phyloP scores from a whole-genome alignment of 139 green algal genomes.

The Ostreobium quekettii region DNA sequence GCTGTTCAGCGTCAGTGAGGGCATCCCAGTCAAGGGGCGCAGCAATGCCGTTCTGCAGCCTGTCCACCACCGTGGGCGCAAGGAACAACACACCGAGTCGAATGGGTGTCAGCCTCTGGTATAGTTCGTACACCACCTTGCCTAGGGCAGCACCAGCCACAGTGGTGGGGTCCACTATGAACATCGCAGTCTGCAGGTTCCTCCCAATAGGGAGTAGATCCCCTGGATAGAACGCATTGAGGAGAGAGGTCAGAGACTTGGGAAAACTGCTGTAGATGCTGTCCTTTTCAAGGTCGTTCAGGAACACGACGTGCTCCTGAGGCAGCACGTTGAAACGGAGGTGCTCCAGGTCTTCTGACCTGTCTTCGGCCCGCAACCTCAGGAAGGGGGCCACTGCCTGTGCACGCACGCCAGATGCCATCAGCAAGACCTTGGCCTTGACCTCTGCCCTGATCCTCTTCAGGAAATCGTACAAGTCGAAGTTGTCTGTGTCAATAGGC shows the following conservation, averaged over 20 bases:
- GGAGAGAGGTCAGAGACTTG: background rate
- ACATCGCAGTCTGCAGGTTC: slow-evolving; percentile 7
- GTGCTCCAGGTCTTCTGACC: slow-evolving; percentile 27
- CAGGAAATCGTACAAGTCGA: slow-evolving; percentile 57
- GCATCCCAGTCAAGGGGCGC: too few relatives aligned
- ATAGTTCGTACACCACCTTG: background rate
- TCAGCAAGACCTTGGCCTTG: slow-evolving; percentile 38
- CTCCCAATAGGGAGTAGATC: background rate
- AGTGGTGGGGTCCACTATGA: background rate
- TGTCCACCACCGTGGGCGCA: background rate
- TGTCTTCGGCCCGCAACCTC: slow-evolving; percentile 17
- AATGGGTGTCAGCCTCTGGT: background rate
- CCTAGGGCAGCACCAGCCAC: background rate
- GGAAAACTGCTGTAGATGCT: slow-evolving; percentile 13
- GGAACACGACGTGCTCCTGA: slow-evolving; percentile 55
- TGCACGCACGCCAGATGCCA: slow-evolving; percentile 28
- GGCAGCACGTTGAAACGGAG: slow-evolving; percentile 78
- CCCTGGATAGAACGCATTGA: background rate
- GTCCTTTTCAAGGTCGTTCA: slow-evolving; percentile 85
- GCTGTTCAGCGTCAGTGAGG: too few relatives aligned
- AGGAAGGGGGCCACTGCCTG: slow-evolving; percentile 24
- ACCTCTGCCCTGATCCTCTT: slow-evolving; percentile 48
- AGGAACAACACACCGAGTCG: slow-evolving; percentile 4
- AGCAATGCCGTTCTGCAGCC: too few relatives aligned
- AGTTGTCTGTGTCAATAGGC: slow-evolving; percentile 39